Evolutionary conservation across 345 rosid genomes (phyloP), one percentile per base, ranked within the genome.

Genomic region (Rhizophora apiculata): DNA sequence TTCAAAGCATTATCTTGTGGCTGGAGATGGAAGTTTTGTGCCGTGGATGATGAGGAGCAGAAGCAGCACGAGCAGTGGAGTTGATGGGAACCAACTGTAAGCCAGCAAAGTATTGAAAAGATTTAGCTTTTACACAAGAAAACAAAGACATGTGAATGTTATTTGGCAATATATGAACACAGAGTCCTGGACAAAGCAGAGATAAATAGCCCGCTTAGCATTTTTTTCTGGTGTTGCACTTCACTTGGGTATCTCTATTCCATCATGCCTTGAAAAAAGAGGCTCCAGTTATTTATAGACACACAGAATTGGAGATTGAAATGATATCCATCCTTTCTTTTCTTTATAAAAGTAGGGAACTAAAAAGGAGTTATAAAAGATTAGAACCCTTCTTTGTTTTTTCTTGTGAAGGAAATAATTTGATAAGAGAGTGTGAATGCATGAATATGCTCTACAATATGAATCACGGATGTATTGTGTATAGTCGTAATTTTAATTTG

Each of bases 71-170:
- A 48, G 61, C 21, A 65, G 58, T 60, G 11, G 68, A 81, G 60
- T 62, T 78, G 81, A 81, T 74, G 81, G 62, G 73, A 71, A 77
- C 82, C 80, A 78, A 72, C 71, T 72, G 81, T 72, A 70, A 65
- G 64, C 67, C 34, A 37, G 30, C 31, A 61, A 34, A 34, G 24
- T 56, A 24, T 61, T 46, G 74, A 59, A 65, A 53, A 52, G 22
- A 60, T 72, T 72, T 75, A 68, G 83, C 77, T 75, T 74, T 75
- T 75, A 53, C 79, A 70, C 65, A 74, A 72, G 65, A 79, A 43
- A 77, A 80, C 85, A 83, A 69, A 78, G 78, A 69, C 94, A 85
- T 83, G 94, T 89, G 94, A 89, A 81, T 79, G 78, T 85, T 58
- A 43, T 75, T 85, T 86, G 94, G 85, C 87, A 24, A 57, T 68